Conservation (phyloP, 306 rosid species). For the Hylodesmum podocarpum region DNA sequence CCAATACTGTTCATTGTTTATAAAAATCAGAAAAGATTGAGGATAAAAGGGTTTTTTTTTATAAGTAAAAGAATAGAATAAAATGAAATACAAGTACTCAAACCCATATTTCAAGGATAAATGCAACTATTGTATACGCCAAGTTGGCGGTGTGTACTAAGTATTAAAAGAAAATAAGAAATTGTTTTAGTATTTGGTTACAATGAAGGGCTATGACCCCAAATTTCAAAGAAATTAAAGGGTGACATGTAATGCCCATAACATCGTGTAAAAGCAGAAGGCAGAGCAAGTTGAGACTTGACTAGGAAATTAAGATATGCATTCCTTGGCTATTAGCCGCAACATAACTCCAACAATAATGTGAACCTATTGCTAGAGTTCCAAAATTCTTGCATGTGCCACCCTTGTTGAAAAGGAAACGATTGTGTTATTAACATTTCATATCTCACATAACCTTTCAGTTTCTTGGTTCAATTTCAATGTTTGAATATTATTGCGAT, state of each 20-base stretch:
- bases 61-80: too few species aligned
- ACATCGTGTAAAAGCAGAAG: too few species aligned
- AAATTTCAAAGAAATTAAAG: too few species aligned
- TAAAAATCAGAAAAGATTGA: constrained; percentile 21
- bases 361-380: constrained; percentile 10
- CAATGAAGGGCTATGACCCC: too few species aligned
- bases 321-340: neutral
- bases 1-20: neutral
- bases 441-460: neutral
- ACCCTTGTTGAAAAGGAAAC: neutral
- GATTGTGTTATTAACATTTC: neutral
- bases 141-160: neutral
- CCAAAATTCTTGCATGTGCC: constrained; percentile 17
- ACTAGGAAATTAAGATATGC: neutral
- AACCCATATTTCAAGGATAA: too few species aligned
- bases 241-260: too few species aligned
- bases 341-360: constrained; percentile 15
- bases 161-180: too few species aligned
- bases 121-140: constrained; percentile 3
- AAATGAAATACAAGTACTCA: too few species aligned
- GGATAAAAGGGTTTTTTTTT: neutral
- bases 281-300: neutral
- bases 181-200: too few species aligned
- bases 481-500: neutral
- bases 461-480: neutral